Conservation (phyloP, 2,329 filamentous ascomycete genomes). For the Xylaria sp. region DNA sequence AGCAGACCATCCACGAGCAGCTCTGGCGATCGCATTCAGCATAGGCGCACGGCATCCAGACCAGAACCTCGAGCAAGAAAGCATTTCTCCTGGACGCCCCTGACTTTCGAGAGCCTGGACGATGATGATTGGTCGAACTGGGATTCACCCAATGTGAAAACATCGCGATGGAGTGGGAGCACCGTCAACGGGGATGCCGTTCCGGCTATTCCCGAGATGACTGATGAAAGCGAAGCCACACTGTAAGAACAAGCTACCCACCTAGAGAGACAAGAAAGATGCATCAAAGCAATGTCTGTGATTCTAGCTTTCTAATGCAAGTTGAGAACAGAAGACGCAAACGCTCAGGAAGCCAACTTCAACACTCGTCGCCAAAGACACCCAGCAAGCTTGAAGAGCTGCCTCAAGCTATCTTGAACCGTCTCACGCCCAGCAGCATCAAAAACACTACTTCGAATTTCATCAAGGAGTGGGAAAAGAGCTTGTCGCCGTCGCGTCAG, state of each 20-base stretch:
- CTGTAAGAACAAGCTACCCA: constrained; percentile 57
- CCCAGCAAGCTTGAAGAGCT: constrained; percentile 64
- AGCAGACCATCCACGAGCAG: constrained; percentile 49
- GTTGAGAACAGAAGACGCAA: constrained; percentile 46
- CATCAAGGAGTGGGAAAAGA: constrained; percentile 93
- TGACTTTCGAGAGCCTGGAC: constrained; percentile 66
- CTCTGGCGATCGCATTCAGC: constrained; percentile 46
- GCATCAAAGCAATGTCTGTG: constrained; percentile 12
- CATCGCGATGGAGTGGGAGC: constrained; percentile 72
- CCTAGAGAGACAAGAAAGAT: neutral
- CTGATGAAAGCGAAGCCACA: constrained; percentile 58
- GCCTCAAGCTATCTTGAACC: constrained; percentile 77
- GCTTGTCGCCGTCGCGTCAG: constrained; percentile 65
- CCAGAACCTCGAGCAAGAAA: constrained; percentile 58
- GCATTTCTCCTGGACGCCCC: constrained; percentile 69
- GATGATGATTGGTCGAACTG: constrained; percentile 74
- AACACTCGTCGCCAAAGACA: constrained; percentile 47
- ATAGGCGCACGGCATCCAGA: constrained; percentile 49
- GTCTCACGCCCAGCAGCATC: constrained; percentile 78
- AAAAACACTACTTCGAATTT: constrained; percentile 85
- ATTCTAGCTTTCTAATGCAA: constrained; percentile 41
- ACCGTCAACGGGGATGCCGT: constrained; percentile 63
- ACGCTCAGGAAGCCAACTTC: constrained; percentile 46
- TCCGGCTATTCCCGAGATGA: constrained; percentile 59
- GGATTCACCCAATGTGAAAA: constrained; percentile 66